Evolutionary conservation across 164 flowering plant species (phyloP).

Genomic region (Sextonia rubra): DNA sequence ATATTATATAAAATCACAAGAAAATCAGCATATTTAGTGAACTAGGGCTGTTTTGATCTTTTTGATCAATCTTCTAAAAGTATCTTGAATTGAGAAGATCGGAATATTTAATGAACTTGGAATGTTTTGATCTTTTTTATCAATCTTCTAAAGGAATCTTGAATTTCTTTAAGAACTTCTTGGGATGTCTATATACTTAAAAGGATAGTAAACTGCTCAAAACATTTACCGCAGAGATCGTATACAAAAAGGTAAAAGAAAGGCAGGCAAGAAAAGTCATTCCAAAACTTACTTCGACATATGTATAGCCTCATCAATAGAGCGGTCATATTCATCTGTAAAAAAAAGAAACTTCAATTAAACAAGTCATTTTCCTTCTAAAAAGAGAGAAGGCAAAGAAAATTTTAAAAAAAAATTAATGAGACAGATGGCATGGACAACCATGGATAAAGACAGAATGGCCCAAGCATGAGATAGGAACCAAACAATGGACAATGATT

Average conservation of each 20-base stretch:
- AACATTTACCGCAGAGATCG: too few relatives aligned
- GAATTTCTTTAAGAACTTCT: neutral
- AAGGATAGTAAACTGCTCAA: too few relatives aligned
- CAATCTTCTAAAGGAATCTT: neutral
- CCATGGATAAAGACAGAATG: neutral
- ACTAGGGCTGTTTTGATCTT: neutral
- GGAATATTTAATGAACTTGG: neutral
- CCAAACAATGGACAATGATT: neutral
- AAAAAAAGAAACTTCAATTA: neutral
- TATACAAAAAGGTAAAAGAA: too few relatives aligned
- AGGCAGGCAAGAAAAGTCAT: neutral
- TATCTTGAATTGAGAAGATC: neutral
- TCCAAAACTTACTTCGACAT: neutral
- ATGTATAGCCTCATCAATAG: conserved; percentile 6
- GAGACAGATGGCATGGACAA: neutral
- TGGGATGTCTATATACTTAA: neutral
- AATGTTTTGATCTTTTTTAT: neutral
- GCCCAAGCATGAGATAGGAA: neutral
- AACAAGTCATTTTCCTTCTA: neutral
- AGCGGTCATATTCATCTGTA: conserved; percentile 7
- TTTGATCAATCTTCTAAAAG: neutral
- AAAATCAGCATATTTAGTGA: neutral
- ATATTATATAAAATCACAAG: neutral
- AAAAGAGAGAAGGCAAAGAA: neutral
- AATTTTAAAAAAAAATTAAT: neutral